Evolutionary conservation across 331 rosid genomes (phyloP), one percentile per base, ranked within the genome.

Genomic region (Saraca asoca): DNA sequence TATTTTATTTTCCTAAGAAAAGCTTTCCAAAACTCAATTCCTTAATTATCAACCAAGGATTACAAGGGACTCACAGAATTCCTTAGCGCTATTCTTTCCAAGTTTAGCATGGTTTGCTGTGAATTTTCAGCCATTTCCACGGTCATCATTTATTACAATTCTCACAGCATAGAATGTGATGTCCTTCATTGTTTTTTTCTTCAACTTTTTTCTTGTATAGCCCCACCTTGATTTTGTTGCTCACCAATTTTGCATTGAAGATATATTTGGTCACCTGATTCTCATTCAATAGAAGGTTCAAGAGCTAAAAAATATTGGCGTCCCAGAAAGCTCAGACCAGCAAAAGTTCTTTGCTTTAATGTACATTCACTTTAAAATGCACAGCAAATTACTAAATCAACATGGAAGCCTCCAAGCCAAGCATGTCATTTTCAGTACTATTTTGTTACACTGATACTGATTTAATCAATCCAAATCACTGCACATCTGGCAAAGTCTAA

Each of bases 101-200:
- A 66, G 7, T 65, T 65, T 72, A 4, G 20, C 75, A 20, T 49
- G 78, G 43, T 53, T 72, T 6, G 18, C 78, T 72, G 55, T 53
- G 6, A 66, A 38, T 58, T 60, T 71, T 67, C 63, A 45, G 5
- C 81, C 78, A 9, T 6, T 15, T 29, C 71, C 82, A 59, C 19
- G 58, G 35, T 38, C 46, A 16, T 66, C 78, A 11, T 78, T 75
- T 71, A 60, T 70, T 13, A 70, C 68, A 1, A 17, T 33, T 13
- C 44, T 70, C 55, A 70, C 55, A 0, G 68, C 68, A 49, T 57
- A 37, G 7, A 60, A 70, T 9, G 49, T 59, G 37, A 31, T 48
- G 19, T 60, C 75, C n/a, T 50, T 70, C 1, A 8, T 59, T 42
- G 60, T 49, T 11, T 2, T 70, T 68, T 50, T 59, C 75, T 70